Base-by-base conservation (phyloP, 148 eudicot species). In the Silene uniflora region DNA sequence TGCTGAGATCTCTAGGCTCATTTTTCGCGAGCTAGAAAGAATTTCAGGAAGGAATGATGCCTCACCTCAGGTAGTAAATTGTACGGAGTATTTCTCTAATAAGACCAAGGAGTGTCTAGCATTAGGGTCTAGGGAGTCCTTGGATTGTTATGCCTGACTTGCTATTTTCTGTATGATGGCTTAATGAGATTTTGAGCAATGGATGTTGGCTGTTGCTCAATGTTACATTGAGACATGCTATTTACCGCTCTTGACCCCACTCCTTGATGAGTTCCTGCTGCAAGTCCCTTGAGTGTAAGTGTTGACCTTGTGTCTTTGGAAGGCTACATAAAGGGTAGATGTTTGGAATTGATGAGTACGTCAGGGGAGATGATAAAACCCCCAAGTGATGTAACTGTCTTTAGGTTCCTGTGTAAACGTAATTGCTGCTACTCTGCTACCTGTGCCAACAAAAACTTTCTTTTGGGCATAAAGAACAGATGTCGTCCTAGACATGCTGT, bases 1-100 rank as follows among this genome's bases (percentile, higher is more conserved):
- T 86, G 99, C 97, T 22, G 97, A 95, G 89, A 95, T 95, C 82
- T 90, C 98, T 18, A 89, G 92, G 91, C 83, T 84, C 72, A 90
- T 95, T 83, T 95, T 92, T 65, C 90, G 97, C 67, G 96, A 92
- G 81, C 71, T 95, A 61, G 99, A 95, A 84, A 83, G 89, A 79
- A 82, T 95, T 79, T 81, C 85, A 39, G 76, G 82, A 76, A 83
- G 87, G 75, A 89, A 84, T 82, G 96, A 89, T 67, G 79, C 89
- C 49, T 87, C 94, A 8, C 89, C 88, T 61, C 89, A 90, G 99
- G 99, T 95, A 67, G 21, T 60, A 32, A 49, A 60, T 32, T 25
- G 52, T 69, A n/a, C n/a, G n/a, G n/a, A n/a, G n/a, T n/a, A 71
- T 58, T 56, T 39, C 59, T 14, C 21, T 73, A 49, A 19, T 39